Evolutionary conservation across 75 land plant genomes (phyloP).

Genomic region (Sequoiadendron giganteum): DNA sequence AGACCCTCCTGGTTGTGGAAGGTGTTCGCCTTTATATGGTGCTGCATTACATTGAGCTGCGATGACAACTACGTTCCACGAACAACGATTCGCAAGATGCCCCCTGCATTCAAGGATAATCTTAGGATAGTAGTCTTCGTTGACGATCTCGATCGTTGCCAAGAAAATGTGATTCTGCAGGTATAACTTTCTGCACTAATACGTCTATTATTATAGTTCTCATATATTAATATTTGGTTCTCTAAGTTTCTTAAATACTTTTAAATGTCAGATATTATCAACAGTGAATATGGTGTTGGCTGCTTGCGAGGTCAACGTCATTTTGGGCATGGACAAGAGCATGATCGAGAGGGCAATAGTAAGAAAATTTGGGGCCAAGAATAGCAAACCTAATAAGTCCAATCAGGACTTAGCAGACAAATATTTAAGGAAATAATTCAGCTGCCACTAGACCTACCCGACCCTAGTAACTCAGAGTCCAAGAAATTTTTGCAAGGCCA

Average conservation of each 20-base stretch:
- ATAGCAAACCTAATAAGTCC: background rate
- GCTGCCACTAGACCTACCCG: background rate
- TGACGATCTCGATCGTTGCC: background rate
- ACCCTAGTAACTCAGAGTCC: background rate
- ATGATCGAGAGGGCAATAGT: constrained; percentile 1
- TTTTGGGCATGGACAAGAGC: background rate
- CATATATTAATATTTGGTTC: background rate
- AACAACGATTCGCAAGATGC: background rate
- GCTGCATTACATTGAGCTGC: background rate
- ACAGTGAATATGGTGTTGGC: background rate
- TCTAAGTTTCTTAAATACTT: background rate
- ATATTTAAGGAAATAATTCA: background rate
- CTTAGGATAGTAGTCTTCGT: background rate
- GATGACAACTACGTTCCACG: background rate
- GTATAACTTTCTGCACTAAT: background rate
- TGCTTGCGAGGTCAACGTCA: background rate
- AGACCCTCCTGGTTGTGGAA: background rate
- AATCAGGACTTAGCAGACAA: background rate
- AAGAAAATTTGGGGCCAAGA: background rate
- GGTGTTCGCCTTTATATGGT: background rate
- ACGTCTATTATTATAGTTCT: background rate
- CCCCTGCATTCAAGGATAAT: background rate
- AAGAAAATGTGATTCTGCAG: background rate
- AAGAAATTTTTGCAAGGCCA: background rate
- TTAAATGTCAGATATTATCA: background rate